phyloP scores from a whole-genome alignment of 306 rosid genomes.

The Styphnolobium japonicum region DNA sequence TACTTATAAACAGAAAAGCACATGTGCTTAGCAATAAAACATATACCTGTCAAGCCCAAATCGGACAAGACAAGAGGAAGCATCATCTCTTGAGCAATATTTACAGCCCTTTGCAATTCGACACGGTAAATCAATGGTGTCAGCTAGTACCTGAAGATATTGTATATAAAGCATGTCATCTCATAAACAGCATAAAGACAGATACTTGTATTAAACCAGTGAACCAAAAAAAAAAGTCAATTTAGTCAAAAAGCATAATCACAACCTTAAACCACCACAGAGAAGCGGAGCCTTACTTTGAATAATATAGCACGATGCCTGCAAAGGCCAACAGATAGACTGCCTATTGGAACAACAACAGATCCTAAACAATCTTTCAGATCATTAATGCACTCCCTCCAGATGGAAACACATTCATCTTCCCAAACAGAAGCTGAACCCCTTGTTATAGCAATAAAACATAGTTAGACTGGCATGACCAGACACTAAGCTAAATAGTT shows the following conservation, averaged over 20 bases:
- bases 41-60: constrained; percentile 61
- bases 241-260: neutral
- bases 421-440: constrained; percentile 64
- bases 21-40: neutral
- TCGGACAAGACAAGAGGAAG: constrained; percentile 82
- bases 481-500: constrained; percentile 3
- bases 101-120: constrained; percentile 89
- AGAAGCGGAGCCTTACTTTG: constrained; percentile 52
- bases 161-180: constrained; percentile 1
- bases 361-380: constrained; percentile 69
- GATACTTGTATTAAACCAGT: neutral
- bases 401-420: constrained; percentile 45
- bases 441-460: constrained; percentile 49
- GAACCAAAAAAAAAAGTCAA: neutral
- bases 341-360: constrained; percentile 75
- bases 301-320: constrained; percentile 80
- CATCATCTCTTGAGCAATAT: constrained; percentile 69
- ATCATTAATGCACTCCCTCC: constrained; percentile 63
- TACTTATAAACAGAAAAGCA: neutral
- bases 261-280: neutral
- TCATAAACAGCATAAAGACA: neutral
- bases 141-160: constrained; percentile 69
- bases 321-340: constrained; percentile 73
- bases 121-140: constrained; percentile 69
- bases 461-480: constrained; percentile 28